These are phyloP conservation scores for Pythium brassicae DNA, from an alignment of 352 stramenopile genomes.

Conservation along the genomic window DNA sequence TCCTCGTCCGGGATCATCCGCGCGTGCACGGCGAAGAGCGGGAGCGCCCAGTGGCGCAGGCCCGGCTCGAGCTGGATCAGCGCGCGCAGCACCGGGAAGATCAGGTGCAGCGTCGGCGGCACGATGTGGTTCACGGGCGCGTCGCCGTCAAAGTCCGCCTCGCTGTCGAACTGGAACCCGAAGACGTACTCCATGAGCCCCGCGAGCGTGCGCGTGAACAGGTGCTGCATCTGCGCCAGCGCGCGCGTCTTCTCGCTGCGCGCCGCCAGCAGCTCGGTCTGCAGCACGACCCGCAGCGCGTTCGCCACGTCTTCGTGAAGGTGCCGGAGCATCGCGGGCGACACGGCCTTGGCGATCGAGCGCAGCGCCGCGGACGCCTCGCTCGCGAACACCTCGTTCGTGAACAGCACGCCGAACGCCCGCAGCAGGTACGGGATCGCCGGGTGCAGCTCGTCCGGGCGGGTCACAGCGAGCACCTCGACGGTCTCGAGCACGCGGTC, in stretches of 20 bases:
- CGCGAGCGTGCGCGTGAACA: slow-evolving; percentile 60
- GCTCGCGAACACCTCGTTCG: slow-evolving; percentile 46
- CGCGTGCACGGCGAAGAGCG: slow-evolving; percentile 72
- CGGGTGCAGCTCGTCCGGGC: slow-evolving; percentile 70
- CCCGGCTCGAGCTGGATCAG: slow-evolving; percentile 45
- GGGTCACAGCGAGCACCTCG: slow-evolving; percentile 44
- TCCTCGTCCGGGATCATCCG: slow-evolving; percentile 87
- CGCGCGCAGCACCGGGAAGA: slow-evolving; percentile 69
- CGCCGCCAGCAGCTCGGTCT: slow-evolving; percentile 33
- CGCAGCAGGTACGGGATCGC: slow-evolving; percentile 62
- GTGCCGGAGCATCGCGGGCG: slow-evolving; percentile 50
- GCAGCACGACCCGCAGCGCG: slow-evolving; percentile 48
- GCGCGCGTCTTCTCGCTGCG: slow-evolving; percentile 30
- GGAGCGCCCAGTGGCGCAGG: slow-evolving; percentile 62
- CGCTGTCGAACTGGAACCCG: slow-evolving; percentile 76
- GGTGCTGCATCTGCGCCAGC: slow-evolving; percentile 32
- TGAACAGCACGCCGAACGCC: slow-evolving; percentile 48
- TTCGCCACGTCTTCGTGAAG: slow-evolving; percentile 66
- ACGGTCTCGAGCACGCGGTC: slow-evolving; percentile 54
- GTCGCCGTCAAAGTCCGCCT: slow-evolving; percentile 68
- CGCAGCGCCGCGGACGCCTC: slow-evolving; percentile 33
- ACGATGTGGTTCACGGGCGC: slow-evolving; percentile 59
- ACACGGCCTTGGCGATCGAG: slow-evolving; percentile 57
- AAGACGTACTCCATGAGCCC: slow-evolving; percentile 77
- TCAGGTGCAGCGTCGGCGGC: slow-evolving; percentile 71